Base-by-base conservation (phyloP, 768 basidiomycete genomes). In the Termitomyces sp. region DNA sequence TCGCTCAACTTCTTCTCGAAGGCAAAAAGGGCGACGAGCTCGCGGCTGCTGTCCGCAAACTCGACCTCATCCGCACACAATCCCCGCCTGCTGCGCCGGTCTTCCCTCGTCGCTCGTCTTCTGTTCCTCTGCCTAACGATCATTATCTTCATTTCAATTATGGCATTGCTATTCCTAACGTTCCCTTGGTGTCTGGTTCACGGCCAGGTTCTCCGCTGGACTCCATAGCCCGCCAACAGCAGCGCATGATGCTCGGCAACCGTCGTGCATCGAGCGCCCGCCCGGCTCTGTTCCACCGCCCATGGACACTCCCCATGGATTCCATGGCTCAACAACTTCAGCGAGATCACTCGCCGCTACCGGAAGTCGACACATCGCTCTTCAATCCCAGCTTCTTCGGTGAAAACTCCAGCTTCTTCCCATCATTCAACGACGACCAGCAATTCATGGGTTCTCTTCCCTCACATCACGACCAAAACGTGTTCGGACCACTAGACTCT, bases 21-120 rank as follows among this genome's bases (percentile, higher is more conserved):
- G 87, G 87, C 3, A 87, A 83, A 70, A 87, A 87, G 66, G 87
- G 87, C 38, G 82, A 85, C 29, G 80, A 86, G 61, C 81, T 89
- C 32, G 84, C 84, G 0, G 78, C 75, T 46, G 86, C 85, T 1
- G 78, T 87, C 16, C 76, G 81, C n/a, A 67, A 68, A 57, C 73
- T 86, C 11, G 86, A 87, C 54, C 63, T 69, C 43, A 58, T 63
- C 44, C 57, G 19, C 31, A 59, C 62, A 4, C n/a, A 44, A 19
- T 63, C n/a, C 25, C 60, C 60, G 35, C 54, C 53, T 62, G 0
- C 54, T 4, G 25, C 17, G 50, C 49, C 49, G 4, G 2, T 71
- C 32, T 76, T 75, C 62, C 70, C 75, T 16, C 82, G 85, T 54
- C 78, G 86, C 0, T 76, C 85, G 1, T 87, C 85, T 0, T 85